These are phyloP conservation scores for Huntiella abstrusa DNA, from an alignment of 2,329 filamentous ascomycete species.

Conservation along the genomic window DNA sequence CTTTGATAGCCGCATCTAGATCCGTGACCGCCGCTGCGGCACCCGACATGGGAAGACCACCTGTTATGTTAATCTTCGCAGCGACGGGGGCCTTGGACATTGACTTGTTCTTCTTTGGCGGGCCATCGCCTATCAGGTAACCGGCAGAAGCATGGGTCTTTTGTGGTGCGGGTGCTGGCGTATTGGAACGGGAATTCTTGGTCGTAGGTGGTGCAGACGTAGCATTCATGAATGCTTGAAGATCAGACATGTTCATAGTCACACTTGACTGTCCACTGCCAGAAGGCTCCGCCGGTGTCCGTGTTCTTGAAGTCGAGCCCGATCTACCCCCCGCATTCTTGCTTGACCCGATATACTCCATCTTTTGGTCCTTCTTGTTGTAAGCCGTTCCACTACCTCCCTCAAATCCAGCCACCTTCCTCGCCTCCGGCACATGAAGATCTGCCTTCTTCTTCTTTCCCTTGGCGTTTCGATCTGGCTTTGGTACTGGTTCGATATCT, in stretches of 20 bases:
- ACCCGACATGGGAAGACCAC: conserved; percentile 67
- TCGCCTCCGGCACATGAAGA: conserved; percentile 44
- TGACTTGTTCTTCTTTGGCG: conserved; percentile 25
- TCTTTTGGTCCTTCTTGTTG: conserved; percentile 48
- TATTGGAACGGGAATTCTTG: conserved; percentile 14
- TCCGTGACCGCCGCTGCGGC: conserved; percentile 54
- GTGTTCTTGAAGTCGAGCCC: background rate
- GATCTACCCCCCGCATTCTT: conserved; percentile 5
- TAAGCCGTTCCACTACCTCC: conserved; percentile 49
- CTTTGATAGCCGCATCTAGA: conserved; percentile 64
- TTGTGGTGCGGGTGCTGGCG: conserved; percentile 25
- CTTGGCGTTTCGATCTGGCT: conserved; percentile 20
- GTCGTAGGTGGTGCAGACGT: conserved; percentile 2
- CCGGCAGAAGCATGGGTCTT: conserved; percentile 54
- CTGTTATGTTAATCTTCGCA: conserved; percentile 53
- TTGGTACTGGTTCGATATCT: conserved; percentile 27
- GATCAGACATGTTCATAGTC: background rate
- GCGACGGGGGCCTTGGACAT: conserved; percentile 15
- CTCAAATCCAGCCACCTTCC: conserved; percentile 44
- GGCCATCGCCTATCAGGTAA: conserved; percentile 60
- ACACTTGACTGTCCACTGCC: background rate
- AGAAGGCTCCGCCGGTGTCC: background rate
- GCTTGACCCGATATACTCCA: conserved; percentile 49
- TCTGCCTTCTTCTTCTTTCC: conserved; percentile 41
- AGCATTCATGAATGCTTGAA: conserved; percentile 2